These are phyloP conservation scores for Azolla pinnata DNA, from an alignment of 75 land plant genomes.

Conservation along the genomic window DNA sequence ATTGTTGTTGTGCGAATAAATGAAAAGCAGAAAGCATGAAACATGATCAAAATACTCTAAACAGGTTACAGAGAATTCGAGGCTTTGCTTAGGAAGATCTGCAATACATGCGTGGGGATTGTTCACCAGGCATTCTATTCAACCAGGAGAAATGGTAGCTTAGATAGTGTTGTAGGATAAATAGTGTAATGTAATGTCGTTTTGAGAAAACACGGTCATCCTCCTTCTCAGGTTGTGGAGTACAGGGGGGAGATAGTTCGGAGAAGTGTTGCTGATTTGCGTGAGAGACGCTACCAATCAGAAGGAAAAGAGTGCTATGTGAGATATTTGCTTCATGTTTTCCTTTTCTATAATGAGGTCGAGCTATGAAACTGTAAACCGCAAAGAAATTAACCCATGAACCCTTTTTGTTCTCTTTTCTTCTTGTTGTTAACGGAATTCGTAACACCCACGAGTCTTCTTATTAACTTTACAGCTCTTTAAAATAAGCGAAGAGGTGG, in stretches of 20 bases:
- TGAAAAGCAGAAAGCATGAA: too few relatives aligned
- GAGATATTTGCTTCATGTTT: too few relatives aligned
- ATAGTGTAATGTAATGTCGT: too few relatives aligned
- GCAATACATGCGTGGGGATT: constrained; percentile 9
- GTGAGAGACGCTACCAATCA: constrained; percentile 57
- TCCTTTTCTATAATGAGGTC: too few relatives aligned
- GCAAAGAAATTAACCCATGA: too few relatives aligned
- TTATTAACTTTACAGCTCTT: constrained; percentile 25
- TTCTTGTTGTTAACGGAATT: too few relatives aligned
- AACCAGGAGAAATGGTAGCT: constrained; percentile 7
- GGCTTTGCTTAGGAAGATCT: constrained; percentile 8
- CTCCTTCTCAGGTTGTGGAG: constrained; percentile 48
- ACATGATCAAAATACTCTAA: neutral
- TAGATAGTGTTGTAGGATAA: too few relatives aligned
- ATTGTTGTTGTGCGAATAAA: neutral
- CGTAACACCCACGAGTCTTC: neutral
- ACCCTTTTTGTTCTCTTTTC: too few relatives aligned
- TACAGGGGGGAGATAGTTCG: constrained; percentile 93
- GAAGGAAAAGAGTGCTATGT: constrained; percentile 92
- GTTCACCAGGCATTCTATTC: constrained; percentile 1
- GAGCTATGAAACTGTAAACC: too few relatives aligned
- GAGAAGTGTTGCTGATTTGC: constrained; percentile 83
- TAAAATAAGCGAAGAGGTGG: constrained; percentile 38
- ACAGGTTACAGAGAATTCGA: constrained; percentile 4
- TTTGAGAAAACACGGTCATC: too few relatives aligned